Percentiles rank a stretch among this genome's conserved stretches.
Evolutionary conservation across 192 early-diverging fungal genomes (phyloP).

Genomic region (Podochytrium sp.): DNA sequence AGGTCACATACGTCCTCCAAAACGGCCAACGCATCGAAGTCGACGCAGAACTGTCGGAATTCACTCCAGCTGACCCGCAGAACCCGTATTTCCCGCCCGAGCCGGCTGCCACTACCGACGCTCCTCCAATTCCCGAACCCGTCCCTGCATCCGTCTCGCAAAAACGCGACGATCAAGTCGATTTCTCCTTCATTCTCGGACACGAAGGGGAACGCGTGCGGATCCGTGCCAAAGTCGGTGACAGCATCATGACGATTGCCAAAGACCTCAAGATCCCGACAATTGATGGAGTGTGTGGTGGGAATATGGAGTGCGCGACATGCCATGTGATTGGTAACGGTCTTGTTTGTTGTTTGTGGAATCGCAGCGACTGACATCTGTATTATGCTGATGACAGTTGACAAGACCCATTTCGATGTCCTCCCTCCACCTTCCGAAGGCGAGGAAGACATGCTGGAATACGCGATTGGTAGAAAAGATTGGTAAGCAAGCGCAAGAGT

Average conservation of each 20-base stretch:
- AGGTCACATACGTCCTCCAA: constrained; percentile 44
- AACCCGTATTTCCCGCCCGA: constrained; percentile 12
- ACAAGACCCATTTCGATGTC: constrained; percentile 39
- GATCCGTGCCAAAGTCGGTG: constrained; percentile 36
- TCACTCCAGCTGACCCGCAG: constrained; percentile 26
- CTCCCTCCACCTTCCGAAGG: constrained; percentile 51
- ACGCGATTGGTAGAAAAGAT: constrained; percentile 43
- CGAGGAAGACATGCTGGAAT: constrained; percentile 66
- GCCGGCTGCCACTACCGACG: no score
- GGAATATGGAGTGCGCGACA: constrained; percentile 64
- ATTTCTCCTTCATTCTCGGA: constrained; percentile 18
- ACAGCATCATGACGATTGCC: constrained; percentile 52
- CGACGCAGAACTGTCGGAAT: constrained; percentile 43
- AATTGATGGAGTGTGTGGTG: constrained; percentile 62
- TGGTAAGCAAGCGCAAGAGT: background rate
- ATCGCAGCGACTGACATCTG: background rate
- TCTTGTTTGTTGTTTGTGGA: background rate
- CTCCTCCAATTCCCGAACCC: background rate
- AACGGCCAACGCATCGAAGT: constrained; percentile 49
- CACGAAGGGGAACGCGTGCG: background rate
- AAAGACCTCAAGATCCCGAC: constrained; percentile 46
- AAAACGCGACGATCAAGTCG: background rate
- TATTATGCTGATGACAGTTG: constrained; percentile 29
- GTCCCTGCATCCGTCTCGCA: background rate
- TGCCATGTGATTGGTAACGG: constrained; percentile 57